Evolutionary conservation across 2,329 filamentous ascomycete species (phyloP).

Genomic region (Phoma sp.): DNA sequence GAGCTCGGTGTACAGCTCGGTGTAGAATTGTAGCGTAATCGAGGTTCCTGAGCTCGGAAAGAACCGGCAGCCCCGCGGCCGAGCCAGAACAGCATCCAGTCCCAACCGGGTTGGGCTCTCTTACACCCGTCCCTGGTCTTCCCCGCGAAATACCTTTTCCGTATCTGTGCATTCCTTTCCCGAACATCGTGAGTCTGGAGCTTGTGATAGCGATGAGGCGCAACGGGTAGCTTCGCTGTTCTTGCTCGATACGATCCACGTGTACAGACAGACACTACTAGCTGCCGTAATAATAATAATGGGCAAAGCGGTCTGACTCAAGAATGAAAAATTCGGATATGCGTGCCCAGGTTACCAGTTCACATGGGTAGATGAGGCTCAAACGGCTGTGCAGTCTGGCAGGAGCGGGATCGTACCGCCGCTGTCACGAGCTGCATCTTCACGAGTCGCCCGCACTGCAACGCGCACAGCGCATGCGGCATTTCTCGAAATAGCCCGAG

Average conservation of each 20-base stretch:
- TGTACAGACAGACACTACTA: neutral
- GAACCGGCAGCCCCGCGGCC: constrained; percentile 35
- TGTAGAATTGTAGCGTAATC: constrained; percentile 14
- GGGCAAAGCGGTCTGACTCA: constrained; percentile 6
- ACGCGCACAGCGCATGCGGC: constrained; percentile 7
- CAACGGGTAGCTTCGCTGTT: constrained; percentile 1
- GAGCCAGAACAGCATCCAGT: constrained; percentile 13
- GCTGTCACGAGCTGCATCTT: constrained; percentile 17
- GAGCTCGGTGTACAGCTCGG: constrained; percentile 14
- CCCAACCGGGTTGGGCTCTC: constrained; percentile 14
- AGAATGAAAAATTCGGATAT: neutral
- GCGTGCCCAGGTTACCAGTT: neutral
- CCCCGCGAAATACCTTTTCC: constrained; percentile 30
- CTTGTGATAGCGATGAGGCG: constrained; percentile 13
- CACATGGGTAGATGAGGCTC: constrained; percentile 6
- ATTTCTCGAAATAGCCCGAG: constrained; percentile 15
- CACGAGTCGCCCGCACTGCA: constrained; percentile 6
- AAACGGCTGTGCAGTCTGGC: constrained; percentile 11
- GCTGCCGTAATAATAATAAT: neutral
- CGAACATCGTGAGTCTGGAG: constrained; percentile 21
- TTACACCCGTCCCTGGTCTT: constrained; percentile 25
- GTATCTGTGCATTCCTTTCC: constrained; percentile 2
- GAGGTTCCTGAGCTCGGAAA: constrained; percentile 26
- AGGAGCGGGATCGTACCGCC: constrained; percentile 10
- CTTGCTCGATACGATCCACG: neutral